Evolutionary conservation across 1,284 basidiomycete genomes (phyloP).

Genomic region (Rhodofomes roseus): DNA sequence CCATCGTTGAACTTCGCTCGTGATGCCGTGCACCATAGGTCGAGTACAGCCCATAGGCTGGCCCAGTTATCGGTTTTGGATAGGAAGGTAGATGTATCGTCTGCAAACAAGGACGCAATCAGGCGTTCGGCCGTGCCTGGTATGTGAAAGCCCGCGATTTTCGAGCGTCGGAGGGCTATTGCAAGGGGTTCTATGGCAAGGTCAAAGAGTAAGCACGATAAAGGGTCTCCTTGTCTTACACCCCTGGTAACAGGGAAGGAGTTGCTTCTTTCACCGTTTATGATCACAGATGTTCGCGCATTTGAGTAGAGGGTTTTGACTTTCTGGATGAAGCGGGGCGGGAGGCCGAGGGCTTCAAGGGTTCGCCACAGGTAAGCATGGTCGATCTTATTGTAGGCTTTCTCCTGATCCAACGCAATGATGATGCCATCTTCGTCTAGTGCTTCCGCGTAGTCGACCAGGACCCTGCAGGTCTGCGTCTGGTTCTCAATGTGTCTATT

Average conservation of each 20-base stretch:
- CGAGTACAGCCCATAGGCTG: not conserved
- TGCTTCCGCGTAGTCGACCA: constrained; percentile 22
- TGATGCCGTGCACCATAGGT: not conserved
- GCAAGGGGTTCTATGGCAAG: constrained; percentile 28
- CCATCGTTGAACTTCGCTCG: constrained; percentile 2
- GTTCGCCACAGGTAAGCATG: constrained; percentile 28
- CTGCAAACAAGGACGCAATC: constrained; percentile 4
- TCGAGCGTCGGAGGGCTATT: constrained; percentile 22
- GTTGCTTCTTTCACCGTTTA: constrained; percentile 24
- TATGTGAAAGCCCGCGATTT: constrained; percentile 27
- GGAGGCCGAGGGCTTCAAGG: constrained; percentile 17
- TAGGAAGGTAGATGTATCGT: constrained; percentile 9
- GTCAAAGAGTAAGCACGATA: constrained; percentile 37
- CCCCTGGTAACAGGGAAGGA: constrained; percentile 20
- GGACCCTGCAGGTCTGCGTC: constrained; percentile 15
- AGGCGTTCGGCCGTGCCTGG: constrained; percentile 3
- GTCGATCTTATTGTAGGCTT: constrained; percentile 9
- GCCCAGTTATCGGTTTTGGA: constrained; percentile 1
- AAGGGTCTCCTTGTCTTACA: constrained; percentile 31
- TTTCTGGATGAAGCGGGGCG: constrained; percentile 14
- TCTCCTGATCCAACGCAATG: constrained; percentile 25
- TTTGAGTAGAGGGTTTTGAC: not conserved
- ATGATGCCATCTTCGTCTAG: constrained; percentile 22
- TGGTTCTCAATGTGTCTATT: constrained; percentile 22
- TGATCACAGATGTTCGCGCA: constrained; percentile 16